Percentiles rank a stretch among this genome's conserved stretches.
phyloP scores from a whole-genome alignment of 129 eudicot species.

The Artemisia annua region DNA sequence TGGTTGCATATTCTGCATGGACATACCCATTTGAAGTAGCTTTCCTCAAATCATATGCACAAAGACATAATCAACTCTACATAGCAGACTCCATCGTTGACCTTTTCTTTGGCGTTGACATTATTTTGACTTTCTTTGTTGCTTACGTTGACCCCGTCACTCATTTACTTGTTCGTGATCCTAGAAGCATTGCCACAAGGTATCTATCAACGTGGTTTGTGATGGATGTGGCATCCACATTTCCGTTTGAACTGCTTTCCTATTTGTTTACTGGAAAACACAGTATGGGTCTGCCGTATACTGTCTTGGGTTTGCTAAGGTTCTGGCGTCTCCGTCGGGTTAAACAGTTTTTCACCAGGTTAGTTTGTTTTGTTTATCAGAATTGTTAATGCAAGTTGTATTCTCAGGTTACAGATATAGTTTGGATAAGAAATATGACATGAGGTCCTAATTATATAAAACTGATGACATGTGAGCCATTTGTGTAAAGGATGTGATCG shows the following conservation, averaged over 20 bases:
- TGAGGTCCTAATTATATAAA: too few relatives aligned
- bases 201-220: conserved; percentile 88
- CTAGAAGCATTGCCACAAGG: conserved; percentile 70
- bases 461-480: too few relatives aligned
- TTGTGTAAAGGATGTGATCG: too few relatives aligned
- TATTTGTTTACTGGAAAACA: conserved; percentile 61
- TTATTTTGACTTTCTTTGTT: conserved; percentile 73
- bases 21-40: conserved; percentile 84
- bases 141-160: conserved; percentile 75
- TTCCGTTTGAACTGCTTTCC: conserved; percentile 66
- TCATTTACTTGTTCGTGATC: conserved; percentile 66
- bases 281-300: conserved; percentile 49
- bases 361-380: neutral
- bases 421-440: too few relatives aligned
- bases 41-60: conserved; percentile 49
- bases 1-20: conserved; percentile 87
- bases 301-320: conserved; percentile 77
- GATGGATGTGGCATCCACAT: conserved; percentile 91
- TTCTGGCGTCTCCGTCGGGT: conserved; percentile 96
- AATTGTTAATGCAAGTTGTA: too few relatives aligned
- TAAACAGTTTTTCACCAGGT: conserved; percentile 84
- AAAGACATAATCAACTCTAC: conserved; percentile 38
- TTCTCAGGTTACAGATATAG: too few relatives aligned
- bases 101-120: conserved; percentile 73
- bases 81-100: conserved; percentile 70